These are phyloP conservation scores for Vitis amurensis DNA, from an alignment of 164 flowering plant genomes.

Conservation along the genomic window DNA sequence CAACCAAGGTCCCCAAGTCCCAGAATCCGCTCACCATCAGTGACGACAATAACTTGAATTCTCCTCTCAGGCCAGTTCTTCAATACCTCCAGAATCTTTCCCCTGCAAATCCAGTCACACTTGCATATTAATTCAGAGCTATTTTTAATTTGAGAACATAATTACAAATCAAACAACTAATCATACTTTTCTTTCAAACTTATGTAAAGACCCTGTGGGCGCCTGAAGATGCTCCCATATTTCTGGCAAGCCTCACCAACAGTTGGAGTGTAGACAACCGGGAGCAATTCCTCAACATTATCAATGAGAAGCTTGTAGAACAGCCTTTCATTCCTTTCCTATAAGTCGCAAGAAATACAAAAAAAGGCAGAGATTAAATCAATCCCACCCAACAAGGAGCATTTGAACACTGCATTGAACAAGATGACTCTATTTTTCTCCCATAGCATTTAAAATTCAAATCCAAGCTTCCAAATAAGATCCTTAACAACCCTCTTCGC, in stretches of 20 bases:
- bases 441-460: too few relatives aligned
- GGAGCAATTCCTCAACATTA: constrained; percentile 83
- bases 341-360: constrained; percentile 7
- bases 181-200: constrained; percentile 78
- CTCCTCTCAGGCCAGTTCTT: constrained; percentile 74
- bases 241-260: constrained; percentile 95
- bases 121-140: constrained; percentile 1
- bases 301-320: constrained; percentile 86
- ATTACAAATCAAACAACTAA: not conserved
- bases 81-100: constrained; percentile 70
- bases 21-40: constrained; percentile 85
- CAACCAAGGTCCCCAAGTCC: constrained; percentile 90
- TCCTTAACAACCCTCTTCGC: too few relatives aligned
- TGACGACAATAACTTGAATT: constrained; percentile 76
- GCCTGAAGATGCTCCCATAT: constrained; percentile 76
- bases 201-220: constrained; percentile 84
- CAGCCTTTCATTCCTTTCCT: constrained; percentile 77
- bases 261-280: constrained; percentile 81
- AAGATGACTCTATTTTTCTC: too few relatives aligned
- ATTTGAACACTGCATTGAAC: too few relatives aligned
- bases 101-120: constrained; percentile 37
- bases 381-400: too few relatives aligned
- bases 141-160: not conserved
- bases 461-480: too few relatives aligned
- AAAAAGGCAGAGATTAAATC: not conserved